phyloP scores from a whole-genome alignment of 2,329 filamentous ascomycete species.

The Neospermospora avenae region DNA sequence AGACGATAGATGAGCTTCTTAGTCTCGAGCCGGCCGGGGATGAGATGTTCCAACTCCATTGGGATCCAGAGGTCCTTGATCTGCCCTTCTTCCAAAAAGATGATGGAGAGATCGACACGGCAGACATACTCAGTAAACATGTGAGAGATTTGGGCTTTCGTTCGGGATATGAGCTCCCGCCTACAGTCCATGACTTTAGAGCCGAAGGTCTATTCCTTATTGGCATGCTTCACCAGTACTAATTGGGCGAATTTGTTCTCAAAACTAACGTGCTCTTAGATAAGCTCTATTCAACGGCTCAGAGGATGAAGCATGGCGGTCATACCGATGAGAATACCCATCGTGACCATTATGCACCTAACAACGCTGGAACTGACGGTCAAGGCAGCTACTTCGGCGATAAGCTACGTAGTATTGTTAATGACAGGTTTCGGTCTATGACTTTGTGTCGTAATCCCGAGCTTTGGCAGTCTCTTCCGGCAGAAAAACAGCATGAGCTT shows the following conservation, averaged over 20 bases:
- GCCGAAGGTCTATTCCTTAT: constrained; percentile 13
- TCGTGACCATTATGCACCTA: too few relatives aligned
- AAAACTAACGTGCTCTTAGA: too few relatives aligned
- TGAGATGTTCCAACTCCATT: constrained; percentile 12
- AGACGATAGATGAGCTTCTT: too few relatives aligned
- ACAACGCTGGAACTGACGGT: too few relatives aligned
- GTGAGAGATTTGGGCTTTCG: constrained; percentile 11
- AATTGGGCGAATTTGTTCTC: too few relatives aligned
- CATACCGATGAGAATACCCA: too few relatives aligned
- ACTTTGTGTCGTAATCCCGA: constrained; percentile 3
- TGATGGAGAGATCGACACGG: constrained; percentile 6
- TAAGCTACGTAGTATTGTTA: too few relatives aligned
- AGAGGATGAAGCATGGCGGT: too few relatives aligned
- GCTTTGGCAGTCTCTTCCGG: constrained; percentile 9
- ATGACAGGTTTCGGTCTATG: too few relatives aligned
- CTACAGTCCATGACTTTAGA: constrained; percentile 13
- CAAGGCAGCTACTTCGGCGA: too few relatives aligned
- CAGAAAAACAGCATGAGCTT: constrained; percentile 9
- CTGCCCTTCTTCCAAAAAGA: constrained; percentile 13
- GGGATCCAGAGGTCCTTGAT: constrained; percentile 11
- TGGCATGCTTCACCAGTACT: too few relatives aligned
- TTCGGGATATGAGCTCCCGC: constrained; percentile 2
- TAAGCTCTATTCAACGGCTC: too few relatives aligned
- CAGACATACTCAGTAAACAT: constrained; percentile 12
- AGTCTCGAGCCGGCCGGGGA: constrained; percentile 9